Conservation (phyloP, 106 monocot genomes). For the Gastrodia elata region DNA sequence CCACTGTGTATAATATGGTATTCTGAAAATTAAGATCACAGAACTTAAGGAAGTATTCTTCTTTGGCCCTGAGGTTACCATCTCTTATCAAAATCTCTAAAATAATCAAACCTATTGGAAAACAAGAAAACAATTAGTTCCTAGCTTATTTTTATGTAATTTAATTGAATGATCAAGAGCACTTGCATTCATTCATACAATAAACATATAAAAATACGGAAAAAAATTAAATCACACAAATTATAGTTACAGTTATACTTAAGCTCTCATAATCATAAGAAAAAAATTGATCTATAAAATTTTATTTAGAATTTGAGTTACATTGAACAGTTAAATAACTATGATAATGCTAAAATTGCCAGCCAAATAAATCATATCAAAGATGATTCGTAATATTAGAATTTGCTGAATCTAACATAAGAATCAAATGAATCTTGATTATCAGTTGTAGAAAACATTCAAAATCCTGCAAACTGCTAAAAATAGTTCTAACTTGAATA, state of each 20-base stretch:
- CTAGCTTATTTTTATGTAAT: background rate
- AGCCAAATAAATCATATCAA: background rate
- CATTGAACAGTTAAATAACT: no score
- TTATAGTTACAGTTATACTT: background rate
- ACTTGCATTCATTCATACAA: background rate
- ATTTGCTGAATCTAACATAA: background rate
- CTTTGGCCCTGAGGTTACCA: constrained; percentile 31
- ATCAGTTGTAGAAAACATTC: background rate
- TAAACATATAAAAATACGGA: background rate
- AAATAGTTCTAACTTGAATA: background rate
- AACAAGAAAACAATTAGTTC: background rate
- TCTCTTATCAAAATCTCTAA: constrained; percentile 11
- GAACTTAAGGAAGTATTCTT: constrained; percentile 31
- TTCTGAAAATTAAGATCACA: constrained; percentile 52
- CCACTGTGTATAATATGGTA: constrained; percentile 87
- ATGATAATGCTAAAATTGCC: background rate
- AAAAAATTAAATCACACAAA: background rate
- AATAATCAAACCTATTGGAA: background rate
- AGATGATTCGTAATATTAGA: background rate
- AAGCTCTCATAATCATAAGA: background rate
- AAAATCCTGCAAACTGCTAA: background rate
- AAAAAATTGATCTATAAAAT: background rate
- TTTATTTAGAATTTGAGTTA: background rate
- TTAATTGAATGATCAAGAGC: background rate
- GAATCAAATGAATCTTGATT: background rate